These are phyloP conservation scores for Takashimella koratensis DNA, from an alignment of 1,284 basidiomycete species.

Conservation along the genomic window DNA sequence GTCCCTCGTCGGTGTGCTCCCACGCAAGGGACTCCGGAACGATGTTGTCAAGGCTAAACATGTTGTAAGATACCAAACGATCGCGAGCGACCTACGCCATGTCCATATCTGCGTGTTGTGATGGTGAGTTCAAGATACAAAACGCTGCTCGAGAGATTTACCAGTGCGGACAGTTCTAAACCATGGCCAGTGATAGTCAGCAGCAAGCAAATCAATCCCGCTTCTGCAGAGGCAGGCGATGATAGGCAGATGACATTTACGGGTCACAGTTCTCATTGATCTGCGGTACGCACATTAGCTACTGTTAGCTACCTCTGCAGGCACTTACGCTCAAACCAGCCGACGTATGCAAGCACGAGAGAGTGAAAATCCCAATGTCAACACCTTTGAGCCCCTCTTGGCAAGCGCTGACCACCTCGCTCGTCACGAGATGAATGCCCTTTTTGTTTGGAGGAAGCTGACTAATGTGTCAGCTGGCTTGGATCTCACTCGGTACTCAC, in stretches of 20 bases:
- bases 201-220: too few relatives aligned
- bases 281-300: conserved; percentile 21
- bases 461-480: conserved; percentile 18
- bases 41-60: conserved; percentile 67
- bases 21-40: conserved; percentile 84
- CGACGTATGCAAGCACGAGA: conserved; percentile 79
- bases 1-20: conserved; percentile 86
- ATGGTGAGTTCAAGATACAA: too few relatives aligned
- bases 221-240: too few relatives aligned
- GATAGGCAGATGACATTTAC: conserved; percentile 39
- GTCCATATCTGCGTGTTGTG: conserved; percentile 54
- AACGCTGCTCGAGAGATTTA: too few relatives aligned
- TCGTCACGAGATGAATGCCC: conserved; percentile 78
- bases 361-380: conserved; percentile 56
- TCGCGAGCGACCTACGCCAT: conserved; percentile 49
- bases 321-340: conserved; percentile 81
- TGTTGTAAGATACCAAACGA: not conserved
- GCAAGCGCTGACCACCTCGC: conserved; percentile 69
- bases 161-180: conserved; percentile 28
- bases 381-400: conserved; percentile 67
- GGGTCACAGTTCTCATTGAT: conserved; percentile 46
- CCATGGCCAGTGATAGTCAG: too few relatives aligned
- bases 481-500: conserved; percentile 29
- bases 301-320: not conserved
- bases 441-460: conserved; percentile 48